Evolutionary conservation across 768 basidiomycete species (phyloP).

Genomic region (Asterophora lycoperdoides): DNA sequence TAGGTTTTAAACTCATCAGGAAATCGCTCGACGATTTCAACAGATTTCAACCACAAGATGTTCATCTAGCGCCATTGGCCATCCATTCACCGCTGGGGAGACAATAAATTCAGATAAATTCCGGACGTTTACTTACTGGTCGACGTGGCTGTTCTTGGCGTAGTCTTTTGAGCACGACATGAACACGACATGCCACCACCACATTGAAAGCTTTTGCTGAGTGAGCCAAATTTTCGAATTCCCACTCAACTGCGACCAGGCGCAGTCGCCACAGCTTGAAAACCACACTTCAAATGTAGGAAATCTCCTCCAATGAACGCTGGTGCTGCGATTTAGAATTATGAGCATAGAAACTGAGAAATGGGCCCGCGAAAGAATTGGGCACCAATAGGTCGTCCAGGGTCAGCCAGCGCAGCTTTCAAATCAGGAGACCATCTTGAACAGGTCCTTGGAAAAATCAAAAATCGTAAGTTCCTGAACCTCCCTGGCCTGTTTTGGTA

Average conservation of each 20-base stretch:
- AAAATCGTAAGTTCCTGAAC: not conserved
- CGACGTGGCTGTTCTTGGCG: not conserved
- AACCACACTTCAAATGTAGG: no score
- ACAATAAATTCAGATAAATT: no score
- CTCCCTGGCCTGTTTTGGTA: conserved; percentile 1
- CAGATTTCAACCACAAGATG: not conserved
- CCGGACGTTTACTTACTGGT: not conserved
- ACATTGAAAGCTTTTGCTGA: no score
- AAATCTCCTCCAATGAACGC: no score
- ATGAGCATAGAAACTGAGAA: not conserved
- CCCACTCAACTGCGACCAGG: no score
- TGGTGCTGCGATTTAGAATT: no score
- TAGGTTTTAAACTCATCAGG: not conserved
- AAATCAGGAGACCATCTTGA: not conserved
- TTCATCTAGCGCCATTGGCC: not conserved
- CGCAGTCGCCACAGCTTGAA: no score
- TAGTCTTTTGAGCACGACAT: not conserved
- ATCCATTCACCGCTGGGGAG: not conserved
- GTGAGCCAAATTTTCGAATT: no score
- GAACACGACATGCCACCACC: no score
- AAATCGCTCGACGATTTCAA: not conserved
- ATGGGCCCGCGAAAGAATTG: no score
- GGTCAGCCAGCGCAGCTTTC: not conserved
- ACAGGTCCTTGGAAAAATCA: not conserved
- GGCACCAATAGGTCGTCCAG: not conserved